Percentiles rank a stretch among this genome's conserved stretches.
Evolutionary conservation across 2,329 filamentous ascomycete species (phyloP).

Genomic region (Penicillium sp.): DNA sequence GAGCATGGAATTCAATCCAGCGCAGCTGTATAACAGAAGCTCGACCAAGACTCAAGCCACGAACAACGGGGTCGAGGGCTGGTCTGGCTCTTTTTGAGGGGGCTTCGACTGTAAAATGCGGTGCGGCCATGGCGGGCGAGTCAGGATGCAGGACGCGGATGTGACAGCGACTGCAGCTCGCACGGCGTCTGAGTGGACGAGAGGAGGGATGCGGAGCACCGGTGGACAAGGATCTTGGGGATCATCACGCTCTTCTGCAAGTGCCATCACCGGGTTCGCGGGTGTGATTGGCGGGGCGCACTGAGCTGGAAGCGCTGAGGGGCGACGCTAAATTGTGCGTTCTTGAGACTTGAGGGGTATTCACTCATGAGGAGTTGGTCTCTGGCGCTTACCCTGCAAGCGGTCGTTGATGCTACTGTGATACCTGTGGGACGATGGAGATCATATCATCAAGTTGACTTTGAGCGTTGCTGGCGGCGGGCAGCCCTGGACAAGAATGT

Average conservation of each 20-base stretch:
- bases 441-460: background rate
- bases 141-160: slow-evolving; percentile 29
- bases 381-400: slow-evolving; percentile 30
- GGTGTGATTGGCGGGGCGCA: slow-evolving; percentile 30
- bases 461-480: background rate
- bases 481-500: background rate
- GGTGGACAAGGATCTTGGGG: slow-evolving; percentile 17
- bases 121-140: slow-evolving; percentile 30
- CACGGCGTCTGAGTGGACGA: slow-evolving; percentile 18
- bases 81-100: slow-evolving; percentile 36
- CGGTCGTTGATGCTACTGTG: background rate
- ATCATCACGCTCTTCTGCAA: slow-evolving; percentile 34
- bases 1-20: slow-evolving; percentile 9
- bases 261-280: slow-evolving; percentile 31
- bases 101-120: slow-evolving; percentile 4
- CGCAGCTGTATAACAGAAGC: slow-evolving; percentile 20
- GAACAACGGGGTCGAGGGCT: slow-evolving; percentile 24
- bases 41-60: slow-evolving; percentile 24
- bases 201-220: slow-evolving; percentile 10
- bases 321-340: slow-evolving; percentile 24
- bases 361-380: background rate
- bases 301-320: slow-evolving; percentile 34
- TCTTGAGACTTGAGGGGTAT: slow-evolving; percentile 15
- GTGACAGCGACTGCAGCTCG: slow-evolving; percentile 36
- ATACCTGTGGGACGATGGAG: background rate